Conservation (phyloP, 495 filamentous ascomycete species). For the Mytilinidion resinicola region DNA sequence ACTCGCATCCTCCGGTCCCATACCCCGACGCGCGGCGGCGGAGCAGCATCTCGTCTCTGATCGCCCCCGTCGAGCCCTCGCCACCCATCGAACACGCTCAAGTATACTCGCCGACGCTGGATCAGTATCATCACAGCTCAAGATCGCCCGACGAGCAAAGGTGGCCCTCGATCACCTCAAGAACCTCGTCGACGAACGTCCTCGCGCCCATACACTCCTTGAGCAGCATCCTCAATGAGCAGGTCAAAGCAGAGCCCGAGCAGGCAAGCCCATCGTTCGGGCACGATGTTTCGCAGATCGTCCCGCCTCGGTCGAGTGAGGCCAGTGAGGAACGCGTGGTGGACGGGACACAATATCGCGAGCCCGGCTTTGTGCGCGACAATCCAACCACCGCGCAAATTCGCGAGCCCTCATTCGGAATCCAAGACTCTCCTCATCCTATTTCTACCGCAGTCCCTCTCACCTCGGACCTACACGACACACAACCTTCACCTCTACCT, state of each 20-base stretch:
- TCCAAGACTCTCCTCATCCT: slow-evolving; percentile 7
- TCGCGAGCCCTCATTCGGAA: slow-evolving; percentile 8
- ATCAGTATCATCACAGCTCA: slow-evolving; percentile 37
- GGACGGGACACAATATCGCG: slow-evolving; percentile 20
- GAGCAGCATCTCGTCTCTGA: slow-evolving; percentile 24
- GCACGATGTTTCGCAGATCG: slow-evolving; percentile 16
- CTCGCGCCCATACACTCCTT: slow-evolving; percentile 33
- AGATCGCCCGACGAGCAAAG: slow-evolving; percentile 35
- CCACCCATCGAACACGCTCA: slow-evolving; percentile 25
- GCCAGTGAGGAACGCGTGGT: background rate
- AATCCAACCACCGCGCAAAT: slow-evolving; percentile 25
- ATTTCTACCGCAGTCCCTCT: slow-evolving; percentile 11
- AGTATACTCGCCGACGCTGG: slow-evolving; percentile 34
- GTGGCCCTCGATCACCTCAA: slow-evolving; percentile 22
- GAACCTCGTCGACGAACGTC: slow-evolving; percentile 21
- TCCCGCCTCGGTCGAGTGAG: slow-evolving; percentile 13
- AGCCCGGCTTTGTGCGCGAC: slow-evolving; percentile 20
- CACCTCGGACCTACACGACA: background rate
- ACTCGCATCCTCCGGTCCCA: slow-evolving; percentile 14
- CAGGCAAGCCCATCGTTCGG: slow-evolving; percentile 4
- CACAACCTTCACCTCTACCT: slow-evolving; percentile 19
- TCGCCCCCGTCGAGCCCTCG: slow-evolving; percentile 29
- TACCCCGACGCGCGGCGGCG: slow-evolving; percentile 15
- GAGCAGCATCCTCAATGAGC: slow-evolving; percentile 6
- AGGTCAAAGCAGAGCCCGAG: slow-evolving; percentile 10